phyloP scores from a whole-genome alignment of 2,329 filamentous ascomycete genomes.

The Pyricularia grisea region DNA sequence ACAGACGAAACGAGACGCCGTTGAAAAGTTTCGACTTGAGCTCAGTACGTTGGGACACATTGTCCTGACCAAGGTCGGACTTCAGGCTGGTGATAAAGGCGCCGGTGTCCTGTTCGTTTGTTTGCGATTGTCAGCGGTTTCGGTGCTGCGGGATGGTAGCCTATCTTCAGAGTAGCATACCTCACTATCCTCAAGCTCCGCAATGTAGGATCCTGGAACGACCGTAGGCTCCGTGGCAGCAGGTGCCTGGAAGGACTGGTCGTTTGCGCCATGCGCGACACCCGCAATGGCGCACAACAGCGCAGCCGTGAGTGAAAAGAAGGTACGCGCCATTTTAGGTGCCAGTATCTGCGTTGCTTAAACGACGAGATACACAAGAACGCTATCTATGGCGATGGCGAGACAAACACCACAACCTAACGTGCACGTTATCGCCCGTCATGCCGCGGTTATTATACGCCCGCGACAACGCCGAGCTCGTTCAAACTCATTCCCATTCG shows the following conservation, averaged over 20 bases:
- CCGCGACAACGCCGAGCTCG: neutral
- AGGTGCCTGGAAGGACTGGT: neutral
- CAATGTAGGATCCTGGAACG: neutral
- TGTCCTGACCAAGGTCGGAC: neutral
- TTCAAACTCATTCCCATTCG: neutral
- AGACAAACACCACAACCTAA: neutral
- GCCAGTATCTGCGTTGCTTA: neutral
- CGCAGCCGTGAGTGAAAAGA: neutral
- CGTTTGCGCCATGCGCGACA: neutral
- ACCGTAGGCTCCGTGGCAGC: neutral
- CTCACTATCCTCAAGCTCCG: neutral
- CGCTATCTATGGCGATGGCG: neutral
- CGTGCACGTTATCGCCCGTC: neutral
- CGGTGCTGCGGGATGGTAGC: neutral
- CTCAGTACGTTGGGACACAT: neutral
- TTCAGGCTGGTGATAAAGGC: neutral
- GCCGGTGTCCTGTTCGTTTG: neutral
- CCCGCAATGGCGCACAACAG: neutral
- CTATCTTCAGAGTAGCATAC: neutral
- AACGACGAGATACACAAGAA: neutral
- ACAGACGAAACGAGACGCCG: conserved; percentile 11
- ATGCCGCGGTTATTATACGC: neutral
- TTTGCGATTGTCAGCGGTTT: neutral
- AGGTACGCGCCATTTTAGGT: neutral
- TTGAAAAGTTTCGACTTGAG: conserved; percentile 10